Evolutionary conservation across 305 asterid species (phyloP).

Genomic region (Solanum hybrid): DNA sequence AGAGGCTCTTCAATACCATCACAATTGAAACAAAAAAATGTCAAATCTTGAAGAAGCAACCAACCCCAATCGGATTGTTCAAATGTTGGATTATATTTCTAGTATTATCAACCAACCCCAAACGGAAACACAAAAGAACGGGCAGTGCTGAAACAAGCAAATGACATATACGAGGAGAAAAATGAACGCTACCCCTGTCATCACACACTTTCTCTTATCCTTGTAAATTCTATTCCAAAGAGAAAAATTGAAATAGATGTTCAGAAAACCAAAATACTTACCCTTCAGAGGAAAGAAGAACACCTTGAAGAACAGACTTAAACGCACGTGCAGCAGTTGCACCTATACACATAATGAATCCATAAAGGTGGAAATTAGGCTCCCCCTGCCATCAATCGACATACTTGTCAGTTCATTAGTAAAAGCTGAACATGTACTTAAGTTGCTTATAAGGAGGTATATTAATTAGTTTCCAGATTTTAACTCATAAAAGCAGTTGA

Average conservation of each 20-base stretch:
- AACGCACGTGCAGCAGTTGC: slow-evolving; percentile 97
- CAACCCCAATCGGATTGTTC: neutral
- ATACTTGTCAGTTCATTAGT: neutral
- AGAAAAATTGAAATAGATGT: neutral
- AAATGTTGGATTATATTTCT: neutral
- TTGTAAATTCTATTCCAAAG: neutral
- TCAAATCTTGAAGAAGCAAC: neutral
- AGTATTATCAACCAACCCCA: neutral
- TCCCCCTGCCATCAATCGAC: slow-evolving; percentile 60
- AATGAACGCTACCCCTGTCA: neutral
- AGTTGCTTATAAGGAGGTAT: neutral
- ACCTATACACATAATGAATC: slow-evolving; percentile 83
- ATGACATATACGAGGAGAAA: neutral
- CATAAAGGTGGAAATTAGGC: slow-evolving; percentile 83
- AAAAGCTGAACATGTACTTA: neutral
- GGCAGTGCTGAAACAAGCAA: neutral
- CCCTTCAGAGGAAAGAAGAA: slow-evolving; percentile 90
- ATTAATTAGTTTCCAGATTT: neutral
- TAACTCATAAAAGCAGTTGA: neutral
- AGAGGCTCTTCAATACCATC: neutral
- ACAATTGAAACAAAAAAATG: neutral
- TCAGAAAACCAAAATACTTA: slow-evolving; percentile 9
- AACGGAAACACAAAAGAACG: neutral
- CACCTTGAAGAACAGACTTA: slow-evolving; percentile 93
- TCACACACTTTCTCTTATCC: neutral